A percentile compares a stretch with the other conserved stretches of the same genome.
Evolutionary conservation across 1,139 yeast genomes (phyloP).

Genomic region (Saccharomycopsis hybrid): DNA sequence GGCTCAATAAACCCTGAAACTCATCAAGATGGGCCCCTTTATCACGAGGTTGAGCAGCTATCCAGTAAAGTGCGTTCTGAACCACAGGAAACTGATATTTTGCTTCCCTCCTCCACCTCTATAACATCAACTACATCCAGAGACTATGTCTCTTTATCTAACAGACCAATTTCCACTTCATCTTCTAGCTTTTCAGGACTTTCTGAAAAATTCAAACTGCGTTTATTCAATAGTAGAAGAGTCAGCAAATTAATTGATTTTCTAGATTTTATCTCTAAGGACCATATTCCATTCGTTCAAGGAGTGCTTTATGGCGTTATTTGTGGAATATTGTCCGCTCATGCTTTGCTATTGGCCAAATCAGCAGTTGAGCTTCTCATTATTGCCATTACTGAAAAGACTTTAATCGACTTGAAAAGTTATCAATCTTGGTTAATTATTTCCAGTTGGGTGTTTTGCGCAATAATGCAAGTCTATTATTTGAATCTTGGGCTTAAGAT

Average conservation of each 20-base stretch:
- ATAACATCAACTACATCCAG: not conserved
- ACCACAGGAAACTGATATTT: not conserved
- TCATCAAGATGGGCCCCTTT: not conserved
- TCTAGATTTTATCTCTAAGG: not conserved
- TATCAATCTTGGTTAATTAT: slow-evolving; percentile 37
- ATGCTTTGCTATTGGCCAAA: slow-evolving; percentile 78
- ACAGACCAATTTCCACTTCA: not conserved
- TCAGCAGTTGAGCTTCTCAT: slow-evolving; percentile 67
- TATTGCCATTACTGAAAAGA: slow-evolving; percentile 36
- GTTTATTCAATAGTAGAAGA: too few species aligned
- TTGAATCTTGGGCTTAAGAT: slow-evolving; percentile 68
- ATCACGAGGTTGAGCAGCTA: too few species aligned
- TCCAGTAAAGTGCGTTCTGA: too few species aligned
- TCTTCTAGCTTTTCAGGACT: not conserved
- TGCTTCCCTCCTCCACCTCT: not conserved
- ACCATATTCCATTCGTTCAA: slow-evolving; percentile 22
- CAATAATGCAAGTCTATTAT: slow-evolving; percentile 68
- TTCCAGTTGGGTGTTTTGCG: slow-evolving; percentile 53
- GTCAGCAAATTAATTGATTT: not conserved
- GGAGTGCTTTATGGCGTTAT: slow-evolving; percentile 64
- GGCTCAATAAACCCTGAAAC: not conserved
- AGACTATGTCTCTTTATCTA: not conserved
- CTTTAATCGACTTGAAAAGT: slow-evolving; percentile 22
- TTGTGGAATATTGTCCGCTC: slow-evolving; percentile 80
- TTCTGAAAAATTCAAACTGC: not conserved